phyloP scores from a whole-genome alignment of 2,329 filamentous ascomycete species.

The Xenoacremonium recifei region DNA sequence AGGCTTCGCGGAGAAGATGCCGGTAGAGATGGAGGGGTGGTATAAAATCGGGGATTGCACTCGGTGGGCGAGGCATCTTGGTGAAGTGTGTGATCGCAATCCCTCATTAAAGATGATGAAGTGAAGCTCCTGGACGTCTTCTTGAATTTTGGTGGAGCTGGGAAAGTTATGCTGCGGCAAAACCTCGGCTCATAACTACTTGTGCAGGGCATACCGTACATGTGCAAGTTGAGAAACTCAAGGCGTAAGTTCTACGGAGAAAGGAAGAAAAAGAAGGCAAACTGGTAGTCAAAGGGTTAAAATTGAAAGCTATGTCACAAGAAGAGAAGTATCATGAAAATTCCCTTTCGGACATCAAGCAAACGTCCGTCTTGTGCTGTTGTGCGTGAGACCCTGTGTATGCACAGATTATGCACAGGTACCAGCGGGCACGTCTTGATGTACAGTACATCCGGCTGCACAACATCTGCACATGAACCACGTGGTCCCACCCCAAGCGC shows the following conservation, averaged over 20 bases:
- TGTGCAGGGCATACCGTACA: no score
- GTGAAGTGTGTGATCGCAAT: neutral
- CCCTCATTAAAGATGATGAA: neutral
- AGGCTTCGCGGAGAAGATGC: conserved; percentile 58
- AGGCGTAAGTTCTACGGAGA: no score
- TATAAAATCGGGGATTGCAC: conserved; percentile 22
- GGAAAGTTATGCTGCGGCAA: neutral
- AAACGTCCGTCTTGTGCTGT: no score
- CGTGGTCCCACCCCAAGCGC: conserved; percentile 11
- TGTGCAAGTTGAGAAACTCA: no score
- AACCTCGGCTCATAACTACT: neutral
- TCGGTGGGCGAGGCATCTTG: conserved; percentile 29
- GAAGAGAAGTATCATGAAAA: no score
- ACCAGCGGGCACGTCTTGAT: no score
- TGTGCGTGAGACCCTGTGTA: no score
- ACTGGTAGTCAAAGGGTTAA: no score
- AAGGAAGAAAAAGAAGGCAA: no score
- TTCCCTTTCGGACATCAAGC: no score
- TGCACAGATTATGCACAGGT: no score
- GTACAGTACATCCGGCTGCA: neutral
- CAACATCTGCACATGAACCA: conserved; percentile 2
- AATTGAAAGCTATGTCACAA: no score
- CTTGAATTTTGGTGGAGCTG: neutral
- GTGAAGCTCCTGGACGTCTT: neutral
- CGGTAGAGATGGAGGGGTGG: conserved; percentile 48